Evolutionary conservation across 345 rosid genomes (phyloP).

Genomic region (Trapa incisa): DNA sequence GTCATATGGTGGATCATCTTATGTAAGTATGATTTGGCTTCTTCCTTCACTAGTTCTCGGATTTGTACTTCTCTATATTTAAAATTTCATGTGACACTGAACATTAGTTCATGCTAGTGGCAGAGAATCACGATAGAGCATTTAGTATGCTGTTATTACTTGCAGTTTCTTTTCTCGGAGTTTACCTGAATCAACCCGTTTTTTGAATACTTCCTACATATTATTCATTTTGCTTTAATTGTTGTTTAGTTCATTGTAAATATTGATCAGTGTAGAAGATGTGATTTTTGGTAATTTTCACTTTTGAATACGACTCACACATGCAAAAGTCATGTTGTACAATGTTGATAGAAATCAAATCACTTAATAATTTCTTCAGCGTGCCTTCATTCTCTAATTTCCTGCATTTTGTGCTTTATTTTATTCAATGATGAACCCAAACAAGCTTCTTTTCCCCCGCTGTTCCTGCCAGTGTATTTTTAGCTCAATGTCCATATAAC

Average conservation of each 20-base stretch:
- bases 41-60: not conserved
- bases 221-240: not conserved
- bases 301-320: not conserved
- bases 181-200: not conserved
- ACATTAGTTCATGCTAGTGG: no score
- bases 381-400: not conserved
- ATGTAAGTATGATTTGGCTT: constrained; percentile 36
- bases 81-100: no score
- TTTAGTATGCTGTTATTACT: not conserved
- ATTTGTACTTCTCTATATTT: no score
- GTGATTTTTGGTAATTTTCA: not conserved
- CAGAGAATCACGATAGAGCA: not conserved
- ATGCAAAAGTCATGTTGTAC: not conserved
- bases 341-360: not conserved
- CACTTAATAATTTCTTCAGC: not conserved
- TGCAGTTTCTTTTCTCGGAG: not conserved
- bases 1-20: constrained; percentile 78
- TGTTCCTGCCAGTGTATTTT: not conserved
- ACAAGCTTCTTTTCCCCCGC: not conserved
- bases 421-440: not conserved
- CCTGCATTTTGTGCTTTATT: not conserved
- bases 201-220: not conserved
- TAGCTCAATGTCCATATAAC: not conserved
- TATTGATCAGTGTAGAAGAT: not conserved
- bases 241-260: not conserved